Evolutionary conservation across 257 asterid genomes (phyloP), one percentile per base, ranked within the genome.

Genomic region (Penstemon davidsonii): DNA sequence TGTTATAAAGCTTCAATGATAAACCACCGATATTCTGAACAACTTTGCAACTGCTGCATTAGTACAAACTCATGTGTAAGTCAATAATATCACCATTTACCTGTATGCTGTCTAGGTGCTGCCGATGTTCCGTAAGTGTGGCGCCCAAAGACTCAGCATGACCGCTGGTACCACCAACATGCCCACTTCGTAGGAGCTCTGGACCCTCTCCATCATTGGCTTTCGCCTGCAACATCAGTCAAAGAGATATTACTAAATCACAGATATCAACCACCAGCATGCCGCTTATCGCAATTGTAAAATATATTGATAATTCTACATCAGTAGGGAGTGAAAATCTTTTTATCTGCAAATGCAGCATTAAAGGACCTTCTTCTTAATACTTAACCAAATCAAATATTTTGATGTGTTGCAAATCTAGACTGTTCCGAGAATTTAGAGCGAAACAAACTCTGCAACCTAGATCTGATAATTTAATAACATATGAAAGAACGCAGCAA

Each of bases 81-180:
- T 72, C 58, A 49, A 63, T 66, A 62, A 49, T 45, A 72, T 64
- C 60, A 71, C 43, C 41, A 65, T 67, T 70, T 67, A 90, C 99
- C 96, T 93, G 99, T 80, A 93, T 90, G 82, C 99, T 93, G 64
- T 95, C 96, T 42, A 88, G 85, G 78, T 93, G 99, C 79, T 93
- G 99, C 72, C 78, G 77, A 72, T 90, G 99, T 76, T 93, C 99
- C 44, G 92, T 71, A 74, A 93, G 96, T 38, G 96, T 90, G 58
- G 95, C 81, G 43, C 89, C 87, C 86, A 93, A 83, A 58, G 96
- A 88, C 73, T 90, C 97, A 19, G 97, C 88, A 81, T 93, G 99
- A 77, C 96, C 84, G 66, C 92, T 82, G 64, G 84, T 69, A 76
- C 87, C 86, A 73, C 85, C 88, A 68, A 88, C 90, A 71, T 82